Conservation (phyloP, 2,329 filamentous ascomycete genomes). For the Fusarium siculi region DNA sequence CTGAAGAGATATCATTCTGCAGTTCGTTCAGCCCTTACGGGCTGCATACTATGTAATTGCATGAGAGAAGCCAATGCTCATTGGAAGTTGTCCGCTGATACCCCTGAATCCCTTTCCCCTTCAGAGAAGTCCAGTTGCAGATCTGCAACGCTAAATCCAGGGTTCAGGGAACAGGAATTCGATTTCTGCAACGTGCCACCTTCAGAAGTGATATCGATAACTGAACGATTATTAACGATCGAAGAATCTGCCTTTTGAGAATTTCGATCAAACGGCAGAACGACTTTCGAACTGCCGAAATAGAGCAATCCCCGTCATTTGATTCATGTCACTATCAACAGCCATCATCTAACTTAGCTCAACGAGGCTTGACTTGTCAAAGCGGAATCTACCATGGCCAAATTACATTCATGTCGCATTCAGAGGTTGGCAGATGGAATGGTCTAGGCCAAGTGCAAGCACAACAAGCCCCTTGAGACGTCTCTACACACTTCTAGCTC, state of each 20-base stretch:
- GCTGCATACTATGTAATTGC: constrained; percentile 2
- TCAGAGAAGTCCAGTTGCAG: constrained; percentile 7
- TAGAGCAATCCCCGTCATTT: not conserved
- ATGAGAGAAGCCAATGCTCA: constrained; percentile 4
- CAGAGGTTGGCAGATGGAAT: constrained; percentile 6
- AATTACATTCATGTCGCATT: not conserved
- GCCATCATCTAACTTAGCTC: not conserved
- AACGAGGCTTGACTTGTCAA: not conserved
- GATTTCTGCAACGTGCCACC: not conserved
- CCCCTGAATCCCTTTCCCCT: constrained; percentile 28
- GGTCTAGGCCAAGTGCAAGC: not conserved
- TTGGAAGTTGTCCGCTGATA: constrained; percentile 11
- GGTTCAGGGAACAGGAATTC: constrained; percentile 13
- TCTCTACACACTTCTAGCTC: not conserved
- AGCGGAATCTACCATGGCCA: not conserved
- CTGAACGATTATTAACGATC: too few relatives aligned
- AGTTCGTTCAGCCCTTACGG: not conserved
- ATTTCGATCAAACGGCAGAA: not conserved
- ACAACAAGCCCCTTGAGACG: not conserved
- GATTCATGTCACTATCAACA: not conserved
- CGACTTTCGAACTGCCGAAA: not conserved
- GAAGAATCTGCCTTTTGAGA: not conserved
- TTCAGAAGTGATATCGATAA: not conserved
- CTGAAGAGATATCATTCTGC: not conserved
- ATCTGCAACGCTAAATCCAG: constrained; percentile 39